Base-by-base conservation (phyloP, 768 basidiomycete species). In the Thelephora aurantiotincta region DNA sequence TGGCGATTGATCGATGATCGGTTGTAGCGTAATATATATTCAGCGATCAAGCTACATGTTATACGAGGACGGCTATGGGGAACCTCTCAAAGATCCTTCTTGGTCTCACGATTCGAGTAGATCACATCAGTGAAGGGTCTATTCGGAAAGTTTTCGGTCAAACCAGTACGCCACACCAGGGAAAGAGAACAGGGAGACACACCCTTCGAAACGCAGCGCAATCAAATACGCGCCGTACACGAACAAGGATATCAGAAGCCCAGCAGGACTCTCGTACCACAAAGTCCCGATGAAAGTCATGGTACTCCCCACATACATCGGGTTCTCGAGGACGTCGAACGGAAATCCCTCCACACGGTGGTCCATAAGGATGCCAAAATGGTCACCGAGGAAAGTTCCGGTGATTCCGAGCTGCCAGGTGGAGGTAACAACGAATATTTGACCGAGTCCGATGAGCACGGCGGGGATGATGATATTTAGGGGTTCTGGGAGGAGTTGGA, bases 281-380 rank as follows among this genome's bases (percentile, higher is more conserved):
- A 99, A 84, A 1, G 77, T 80, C 18, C 80, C 93, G 34, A 77
- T 65, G 66, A 97, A 97, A 60, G 81, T 87, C 68, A 99, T 67
- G 5, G 91, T 92, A 58, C 84, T 90, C 6, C 94, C 94, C 42
- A 91, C 85, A 59, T 99, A 98, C 94, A 99, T 99, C 0, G 94
- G 94, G 62, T 96, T 83, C 16, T 77, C 71, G 36, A 93, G 71
- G 43, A 96, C 74, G 60, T 94, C 94, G 73, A 97, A 99, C 0
- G 94, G 94, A 70, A 99, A 99, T 18, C 86, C 83, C 57, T 91
- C 83, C n/a, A 97, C 92, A 45, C 87, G 72, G 51, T 81, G 71
- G 57, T 89, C 80, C 90, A 84, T 91, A 52, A 87, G 64, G 50
- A 89, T 86, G 3, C 84, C 87, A 54, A 90, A 88, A 59, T 88